Conservation (phyloP, 352 stramenopile species). For the Thraustochytrium striatum region DNA sequence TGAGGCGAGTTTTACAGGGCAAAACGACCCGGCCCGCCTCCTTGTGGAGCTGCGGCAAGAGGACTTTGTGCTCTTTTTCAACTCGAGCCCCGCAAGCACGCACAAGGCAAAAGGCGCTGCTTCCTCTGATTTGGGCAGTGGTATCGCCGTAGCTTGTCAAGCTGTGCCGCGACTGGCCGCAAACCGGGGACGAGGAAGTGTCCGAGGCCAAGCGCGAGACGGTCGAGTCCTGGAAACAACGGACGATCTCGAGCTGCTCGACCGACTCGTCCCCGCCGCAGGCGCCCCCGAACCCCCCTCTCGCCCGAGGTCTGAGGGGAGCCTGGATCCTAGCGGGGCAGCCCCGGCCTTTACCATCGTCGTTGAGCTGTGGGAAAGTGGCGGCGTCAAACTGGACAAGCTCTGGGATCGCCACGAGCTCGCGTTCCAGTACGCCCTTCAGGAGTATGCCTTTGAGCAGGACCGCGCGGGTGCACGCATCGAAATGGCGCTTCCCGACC, state of each 20-base stretch:
- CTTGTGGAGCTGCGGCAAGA: too few relatives aligned
- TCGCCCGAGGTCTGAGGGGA: neutral
- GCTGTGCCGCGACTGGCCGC: neutral
- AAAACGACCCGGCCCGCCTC: too few relatives aligned
- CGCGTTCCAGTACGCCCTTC: neutral
- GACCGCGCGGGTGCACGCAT: too few relatives aligned
- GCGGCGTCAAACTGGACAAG: neutral
- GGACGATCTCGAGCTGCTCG: neutral
- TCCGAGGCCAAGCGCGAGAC: too few relatives aligned
- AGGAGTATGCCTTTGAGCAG: slow-evolving; percentile 32
- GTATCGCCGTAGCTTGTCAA: neutral
- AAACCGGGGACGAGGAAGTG: neutral
- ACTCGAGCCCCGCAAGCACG: neutral
- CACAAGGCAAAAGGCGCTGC: neutral
- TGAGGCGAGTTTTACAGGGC: too few relatives aligned
- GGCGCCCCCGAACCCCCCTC: neutral
- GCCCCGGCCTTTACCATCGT: neutral
- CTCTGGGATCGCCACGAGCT: neutral
- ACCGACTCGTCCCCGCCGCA: neutral
- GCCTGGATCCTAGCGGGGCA: neutral
- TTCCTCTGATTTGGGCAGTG: neutral
- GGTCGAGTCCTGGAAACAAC: slow-evolving; percentile 10
- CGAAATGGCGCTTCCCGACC: too few relatives aligned
- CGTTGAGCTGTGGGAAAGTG: slow-evolving; percentile 1
- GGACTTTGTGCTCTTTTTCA: neutral